Conservation (phyloP, 2,329 filamentous ascomycete species). For the Aspergillus ibericus region DNA sequence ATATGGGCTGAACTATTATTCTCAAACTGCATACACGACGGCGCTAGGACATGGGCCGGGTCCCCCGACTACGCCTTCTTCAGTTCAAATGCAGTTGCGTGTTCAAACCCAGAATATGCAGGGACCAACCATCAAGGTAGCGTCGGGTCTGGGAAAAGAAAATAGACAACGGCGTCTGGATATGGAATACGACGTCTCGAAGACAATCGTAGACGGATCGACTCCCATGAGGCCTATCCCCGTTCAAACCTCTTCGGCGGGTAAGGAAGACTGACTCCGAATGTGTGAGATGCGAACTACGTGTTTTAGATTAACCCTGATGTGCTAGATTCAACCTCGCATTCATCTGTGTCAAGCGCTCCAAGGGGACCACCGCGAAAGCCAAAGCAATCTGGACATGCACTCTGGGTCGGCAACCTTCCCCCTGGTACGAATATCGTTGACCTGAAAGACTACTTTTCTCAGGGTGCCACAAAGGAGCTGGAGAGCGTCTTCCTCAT, state of each 20-base stretch:
- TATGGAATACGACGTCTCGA: constrained; percentile 34
- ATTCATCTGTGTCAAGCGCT: constrained; percentile 22
- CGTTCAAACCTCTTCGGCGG: constrained; percentile 15
- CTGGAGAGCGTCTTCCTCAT: constrained; percentile 92
- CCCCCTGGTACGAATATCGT: constrained; percentile 79
- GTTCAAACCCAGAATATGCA: constrained; percentile 6
- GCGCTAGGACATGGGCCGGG: constrained; percentile 20
- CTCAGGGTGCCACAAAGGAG: constrained; percentile 68
- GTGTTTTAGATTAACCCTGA: not conserved
- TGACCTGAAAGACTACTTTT: constrained; percentile 87
- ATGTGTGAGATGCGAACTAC: not conserved
- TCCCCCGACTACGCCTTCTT: constrained; percentile 1
- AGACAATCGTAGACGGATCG: constrained; percentile 41
- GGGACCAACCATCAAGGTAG: not conserved
- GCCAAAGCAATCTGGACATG: constrained; percentile 73
- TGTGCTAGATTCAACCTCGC: constrained; percentile 16
- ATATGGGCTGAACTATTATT: constrained; percentile 29
- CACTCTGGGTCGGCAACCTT: constrained; percentile 93
- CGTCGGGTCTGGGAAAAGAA: constrained; percentile 5
- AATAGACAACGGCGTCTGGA: constrained; percentile 8
- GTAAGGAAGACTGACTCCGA: constrained; percentile 16
- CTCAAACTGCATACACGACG: constrained; percentile 24
- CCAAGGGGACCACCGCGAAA: constrained; percentile 66
- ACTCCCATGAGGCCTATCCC: constrained; percentile 27
- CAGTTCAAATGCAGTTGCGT: constrained; percentile 9